Base-by-base conservation (phyloP, 2,329 filamentous ascomycete species). In the Sclerotinia sclerotiorum region DNA sequence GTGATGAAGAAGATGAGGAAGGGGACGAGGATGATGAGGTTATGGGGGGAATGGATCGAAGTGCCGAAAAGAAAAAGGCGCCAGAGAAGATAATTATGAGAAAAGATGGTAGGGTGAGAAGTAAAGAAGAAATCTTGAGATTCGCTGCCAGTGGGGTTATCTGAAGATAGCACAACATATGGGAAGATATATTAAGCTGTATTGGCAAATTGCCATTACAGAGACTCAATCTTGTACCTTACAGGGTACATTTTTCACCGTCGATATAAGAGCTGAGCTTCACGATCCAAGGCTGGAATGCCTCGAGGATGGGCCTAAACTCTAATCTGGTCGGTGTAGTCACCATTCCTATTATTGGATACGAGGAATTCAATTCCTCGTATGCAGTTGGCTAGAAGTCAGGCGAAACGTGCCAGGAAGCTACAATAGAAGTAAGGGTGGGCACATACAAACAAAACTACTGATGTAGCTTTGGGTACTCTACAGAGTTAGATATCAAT, bases 1-100 rank as follows among this genome's bases (percentile, higher is more conserved):
- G 83, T 0, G 87, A 87, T 0, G 85, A 86, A 0, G 85, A 86
- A 0, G 84, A 79, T 13, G 65, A 67, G 39, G 84, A 84, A 0
- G 81, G 81, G 0, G 75, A 74, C 19, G 73, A 71, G 2, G 87
- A 88, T 1, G 86, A 88, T 0, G 83, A 85, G 0, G 87, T 87
- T 0, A 85, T 86, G 0, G 85, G 85, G 0, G 81, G 81, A 0
- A 55, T 62, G 35, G 42, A 21, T 21, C 29, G n/a, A 55, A 46
- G 39, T 27, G 72, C 74, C 35, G 72, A 69, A 15, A 72, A 73
- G 57, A 72, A 75, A 66, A 72, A 67, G 46, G 63, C 67, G 10
- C 51, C 67, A 52, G 69, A 69, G 67, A 68, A 63, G 39, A 49
- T 2, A 13, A 17, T 54, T 24, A 68, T 57, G 42, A 72, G 69